Conservation (phyloP, 1,284 basidiomycete species). For the Pyrrhoderma noxium region DNA sequence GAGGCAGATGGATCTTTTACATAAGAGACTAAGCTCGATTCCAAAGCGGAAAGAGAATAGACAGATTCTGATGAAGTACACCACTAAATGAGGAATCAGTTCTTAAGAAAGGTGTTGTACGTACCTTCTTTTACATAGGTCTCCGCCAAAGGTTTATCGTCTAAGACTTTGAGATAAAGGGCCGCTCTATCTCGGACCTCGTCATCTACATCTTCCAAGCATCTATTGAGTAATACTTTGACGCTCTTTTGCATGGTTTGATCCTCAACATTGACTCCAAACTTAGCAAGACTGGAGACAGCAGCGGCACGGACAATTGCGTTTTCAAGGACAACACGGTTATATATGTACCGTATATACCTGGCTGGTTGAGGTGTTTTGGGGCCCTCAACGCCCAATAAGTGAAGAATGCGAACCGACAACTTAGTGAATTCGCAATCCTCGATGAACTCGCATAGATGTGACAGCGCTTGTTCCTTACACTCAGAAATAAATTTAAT, state of each 20-base stretch:
- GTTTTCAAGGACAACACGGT: slow-evolving; percentile 97
- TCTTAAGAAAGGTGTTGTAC: slow-evolving; percentile 20
- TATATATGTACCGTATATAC: slow-evolving; percentile 99
- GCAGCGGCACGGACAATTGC: slow-evolving; percentile 97
- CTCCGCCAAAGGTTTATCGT: slow-evolving; percentile 75
- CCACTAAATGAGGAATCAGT: not conserved
- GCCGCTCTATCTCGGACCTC: slow-evolving; percentile 98
- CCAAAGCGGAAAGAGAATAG: slow-evolving; percentile 81
- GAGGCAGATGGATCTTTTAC: slow-evolving; percentile 73
- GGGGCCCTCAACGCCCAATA: slow-evolving; percentile 94
- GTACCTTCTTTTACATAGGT: slow-evolving; percentile 87
- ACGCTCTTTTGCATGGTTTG: slow-evolving; percentile 77
- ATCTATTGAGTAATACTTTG: slow-evolving; percentile 81
- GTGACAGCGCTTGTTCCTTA: slow-evolving; percentile 94
- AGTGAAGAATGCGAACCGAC: slow-evolving; percentile 91
- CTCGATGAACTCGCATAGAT: slow-evolving; percentile 99
- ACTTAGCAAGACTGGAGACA: slow-evolving; percentile 92
- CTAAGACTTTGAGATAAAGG: slow-evolving; percentile 83
- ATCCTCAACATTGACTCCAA: slow-evolving; percentile 86
- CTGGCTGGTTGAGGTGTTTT: slow-evolving; percentile 94
- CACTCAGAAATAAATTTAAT: slow-evolving; percentile 95
- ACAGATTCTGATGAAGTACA: slow-evolving; percentile 62
- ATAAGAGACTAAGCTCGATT: slow-evolving; percentile 83
- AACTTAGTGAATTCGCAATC: slow-evolving; percentile 99
- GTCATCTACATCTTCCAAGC: slow-evolving; percentile 97